A percentile compares a stretch with the other conserved stretches of the same genome.
Evolutionary conservation across 768 basidiomycete species (phyloP).

Genomic region (Amanita pseudoporphyria): DNA sequence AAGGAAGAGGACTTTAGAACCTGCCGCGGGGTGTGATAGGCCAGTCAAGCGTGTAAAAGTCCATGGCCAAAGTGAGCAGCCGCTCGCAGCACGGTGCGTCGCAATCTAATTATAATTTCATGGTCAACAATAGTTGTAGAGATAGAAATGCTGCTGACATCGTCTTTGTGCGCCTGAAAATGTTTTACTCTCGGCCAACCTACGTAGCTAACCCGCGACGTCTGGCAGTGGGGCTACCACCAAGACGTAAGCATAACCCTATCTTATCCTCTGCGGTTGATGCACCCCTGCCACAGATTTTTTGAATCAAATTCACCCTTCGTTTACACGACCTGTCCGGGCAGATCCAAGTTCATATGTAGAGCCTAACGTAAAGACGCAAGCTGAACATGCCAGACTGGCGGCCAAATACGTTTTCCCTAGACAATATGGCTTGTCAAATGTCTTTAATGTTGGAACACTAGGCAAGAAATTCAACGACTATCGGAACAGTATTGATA

Average conservation of each 20-base stretch:
- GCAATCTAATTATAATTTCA: not conserved
- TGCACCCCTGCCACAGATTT: slow-evolving; percentile 38
- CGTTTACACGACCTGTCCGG: slow-evolving; percentile 25
- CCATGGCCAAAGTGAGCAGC: not conserved
- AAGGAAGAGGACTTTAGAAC: not conserved
- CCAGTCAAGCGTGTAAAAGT: not conserved
- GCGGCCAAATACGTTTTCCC: slow-evolving; percentile 83
- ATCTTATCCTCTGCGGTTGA: not conserved
- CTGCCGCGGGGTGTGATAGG: not conserved
- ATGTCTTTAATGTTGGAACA: slow-evolving; percentile 35
- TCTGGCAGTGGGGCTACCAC: slow-evolving; percentile 57
- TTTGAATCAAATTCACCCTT: slow-evolving; percentile 46
- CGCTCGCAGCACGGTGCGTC: not conserved
- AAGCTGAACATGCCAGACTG: slow-evolving; percentile 44
- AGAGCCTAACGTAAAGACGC: slow-evolving; percentile 37
- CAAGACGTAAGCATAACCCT: slow-evolving; percentile 40
- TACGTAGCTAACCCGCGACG: slow-evolving; percentile 37
- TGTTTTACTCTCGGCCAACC: slow-evolving; percentile 63
- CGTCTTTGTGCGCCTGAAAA: slow-evolving; percentile 37
- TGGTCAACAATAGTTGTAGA: slow-evolving; percentile 15
- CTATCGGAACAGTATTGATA: slow-evolving; percentile 45
- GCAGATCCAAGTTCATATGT: slow-evolving; percentile 19
- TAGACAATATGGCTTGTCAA: slow-evolving; percentile 60
- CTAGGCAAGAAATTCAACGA: slow-evolving; percentile 18
- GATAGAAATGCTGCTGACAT: slow-evolving; percentile 39